Percentiles rank a stretch among this genome's conserved stretches.
phyloP scores from a whole-genome alignment of 805 yeast genomes.

The Diddensiella caesifluorescens region DNA sequence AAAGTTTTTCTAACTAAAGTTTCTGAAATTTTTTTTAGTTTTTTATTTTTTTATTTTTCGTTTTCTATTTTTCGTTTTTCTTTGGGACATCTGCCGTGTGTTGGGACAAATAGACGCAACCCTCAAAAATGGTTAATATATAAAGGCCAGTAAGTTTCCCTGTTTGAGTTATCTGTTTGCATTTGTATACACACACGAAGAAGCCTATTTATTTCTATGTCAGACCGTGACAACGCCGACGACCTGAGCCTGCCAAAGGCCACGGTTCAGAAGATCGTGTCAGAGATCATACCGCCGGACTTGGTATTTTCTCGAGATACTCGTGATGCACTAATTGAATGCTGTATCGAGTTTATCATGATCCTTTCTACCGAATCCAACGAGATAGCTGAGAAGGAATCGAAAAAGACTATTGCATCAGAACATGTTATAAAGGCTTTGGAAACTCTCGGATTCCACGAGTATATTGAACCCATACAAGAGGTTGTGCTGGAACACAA shows the following conservation, averaged over 20 bases:
- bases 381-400: slow-evolving; percentile 93
- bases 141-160: too few species aligned
- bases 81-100: too few species aligned
- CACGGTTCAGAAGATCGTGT: slow-evolving; percentile 89
- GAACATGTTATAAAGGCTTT: slow-evolving; percentile 93
- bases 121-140: too few species aligned
- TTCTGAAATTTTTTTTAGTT: too few species aligned
- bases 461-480: slow-evolving; percentile 76
- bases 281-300: slow-evolving; percentile 87
- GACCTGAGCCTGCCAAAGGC: slow-evolving; percentile 46
- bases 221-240: slow-evolving; percentile 26
- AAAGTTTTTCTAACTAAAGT: too few species aligned
- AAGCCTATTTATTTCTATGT: slow-evolving; percentile 8
- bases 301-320: slow-evolving; percentile 87
- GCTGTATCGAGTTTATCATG: slow-evolving; percentile 95
- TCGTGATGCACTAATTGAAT: slow-evolving; percentile 89
- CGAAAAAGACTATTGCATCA: slow-evolving; percentile 92
- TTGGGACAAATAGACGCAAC: too few species aligned
- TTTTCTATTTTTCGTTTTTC: too few species aligned
- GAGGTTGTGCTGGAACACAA: slow-evolving; percentile 80
- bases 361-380: slow-evolving; percentile 87
- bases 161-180: too few species aligned
- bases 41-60: too few species aligned
- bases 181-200: too few species aligned
- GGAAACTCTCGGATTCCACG: slow-evolving; percentile 78